Evolutionary conservation across 2,329 filamentous ascomycete genomes (phyloP), one percentile per base, ranked within the genome.

Genomic region (Stemphylium beticola): DNA sequence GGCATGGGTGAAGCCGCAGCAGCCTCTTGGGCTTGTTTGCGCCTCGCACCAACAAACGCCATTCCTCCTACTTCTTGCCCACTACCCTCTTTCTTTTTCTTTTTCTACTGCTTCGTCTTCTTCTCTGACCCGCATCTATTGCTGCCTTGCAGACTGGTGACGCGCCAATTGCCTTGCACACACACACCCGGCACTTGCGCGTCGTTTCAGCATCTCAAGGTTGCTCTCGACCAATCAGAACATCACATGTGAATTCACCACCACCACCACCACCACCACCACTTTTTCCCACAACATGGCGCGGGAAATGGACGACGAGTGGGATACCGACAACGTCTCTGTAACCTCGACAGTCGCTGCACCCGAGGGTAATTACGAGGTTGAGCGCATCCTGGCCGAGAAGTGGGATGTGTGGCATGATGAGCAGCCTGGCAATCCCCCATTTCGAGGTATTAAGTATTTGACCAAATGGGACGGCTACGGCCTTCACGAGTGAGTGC

Each of bases 381-480:
- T 65, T 4, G 63, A 74, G 15, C 49, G 55, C 10, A 66, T 74
- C 43, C 36, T 72, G 5, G 61, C 65, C 1, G 64, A 71, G 38
- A 73, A 74, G 31, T 70, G 85, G 15, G 78, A 78, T 0, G 80
- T 87, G 63, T 55, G 42, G 41, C 74, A 61, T 1, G 56, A 71
- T 8, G 49, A 67, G 4, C 69, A 69, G 10, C 74, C 31, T 17
- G 38, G 18, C 4, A 40, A 49, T 18, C 32, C 42, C 32, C 14
- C 18, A 18, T 45, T 45, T 36, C 42, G 20, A 3, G 49, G 29
- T 3, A 49, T 73, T 63, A 50, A 76, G 20, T 91, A 85, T 66
- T 79, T 92, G 1, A 82, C 90, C 18, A 81, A 84, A 55, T 92
- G 88, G 89, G 76, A 78, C 22, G 81, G 77, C 2, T 92, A 87